Evolutionary conservation across 2,329 filamentous ascomycete genomes (phyloP).

Genomic region (Epichloe sp.): DNA sequence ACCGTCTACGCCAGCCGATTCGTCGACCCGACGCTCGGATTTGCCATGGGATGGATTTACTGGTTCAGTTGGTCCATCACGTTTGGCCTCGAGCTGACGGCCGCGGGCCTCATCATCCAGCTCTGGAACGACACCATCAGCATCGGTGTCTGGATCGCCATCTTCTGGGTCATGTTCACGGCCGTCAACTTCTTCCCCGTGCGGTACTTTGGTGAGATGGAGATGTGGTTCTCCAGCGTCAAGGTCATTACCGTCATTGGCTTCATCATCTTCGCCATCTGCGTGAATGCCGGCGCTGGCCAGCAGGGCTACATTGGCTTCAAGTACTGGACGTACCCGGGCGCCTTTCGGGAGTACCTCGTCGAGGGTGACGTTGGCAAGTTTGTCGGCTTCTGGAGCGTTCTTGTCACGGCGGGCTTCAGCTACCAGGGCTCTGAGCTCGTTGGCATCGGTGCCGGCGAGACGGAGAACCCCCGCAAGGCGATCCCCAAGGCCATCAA

Average conservation of each 20-base stretch:
- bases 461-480: conserved; percentile 59
- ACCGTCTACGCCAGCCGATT: conserved; percentile 66
- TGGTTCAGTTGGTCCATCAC: conserved; percentile 70
- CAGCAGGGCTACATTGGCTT: conserved; percentile 62
- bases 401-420: conserved; percentile 56
- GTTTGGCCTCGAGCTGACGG: conserved; percentile 59
- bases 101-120: conserved; percentile 61
- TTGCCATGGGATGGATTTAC: conserved; percentile 73
- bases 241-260: conserved; percentile 65
- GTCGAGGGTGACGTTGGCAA: conserved; percentile 40
- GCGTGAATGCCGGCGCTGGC: conserved; percentile 59
- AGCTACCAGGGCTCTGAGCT: conserved; percentile 63
- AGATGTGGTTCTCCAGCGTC: conserved; percentile 67
- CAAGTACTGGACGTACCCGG: conserved; percentile 54
- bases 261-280: conserved; percentile 65
- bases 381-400: conserved; percentile 58
- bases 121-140: conserved; percentile 53
- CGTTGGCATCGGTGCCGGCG: conserved; percentile 66
- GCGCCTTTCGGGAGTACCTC: conserved; percentile 52
- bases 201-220: conserved; percentile 60
- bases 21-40: conserved; percentile 58
- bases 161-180: conserved; percentile 62
- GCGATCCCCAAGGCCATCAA: conserved; percentile 60
- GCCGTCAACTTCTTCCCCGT: conserved; percentile 59
- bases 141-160: conserved; percentile 58